Percentiles rank a stretch among this genome's conserved stretches.
These are phyloP conservation scores for Limonium bicolor DNA, from an alignment of 148 eudicot species.

Conservation along the genomic window DNA sequence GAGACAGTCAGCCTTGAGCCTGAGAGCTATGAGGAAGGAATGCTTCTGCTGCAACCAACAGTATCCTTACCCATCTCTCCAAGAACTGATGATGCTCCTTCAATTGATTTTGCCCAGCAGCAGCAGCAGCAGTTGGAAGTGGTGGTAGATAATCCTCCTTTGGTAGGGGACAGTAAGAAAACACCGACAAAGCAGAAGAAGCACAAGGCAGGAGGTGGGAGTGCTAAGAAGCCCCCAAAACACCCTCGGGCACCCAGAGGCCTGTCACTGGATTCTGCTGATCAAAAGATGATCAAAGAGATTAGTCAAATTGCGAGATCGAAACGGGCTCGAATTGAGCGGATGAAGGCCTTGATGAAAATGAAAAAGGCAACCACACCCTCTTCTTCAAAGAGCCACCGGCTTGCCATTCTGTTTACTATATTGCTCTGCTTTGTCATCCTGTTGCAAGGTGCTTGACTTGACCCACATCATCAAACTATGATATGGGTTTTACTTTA, in stretches of 20 bases:
- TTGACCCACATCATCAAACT: background rate
- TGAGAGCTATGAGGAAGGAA: conserved; percentile 10
- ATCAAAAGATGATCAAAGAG: conserved; percentile 78
- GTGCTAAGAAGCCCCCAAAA: conserved; percentile 68
- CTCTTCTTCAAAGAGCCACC: conserved; percentile 36
- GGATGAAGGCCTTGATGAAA: conserved; percentile 82
- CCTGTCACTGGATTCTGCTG: conserved; percentile 64
- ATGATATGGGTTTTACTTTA: background rate
- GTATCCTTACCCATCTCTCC: too few relatives aligned
- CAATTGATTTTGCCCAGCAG: too few relatives aligned
- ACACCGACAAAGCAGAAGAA: conserved; percentile 21
- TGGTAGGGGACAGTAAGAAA: conserved; percentile 13
- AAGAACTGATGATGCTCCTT: too few relatives aligned
- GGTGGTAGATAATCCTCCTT: conserved; percentile 16
- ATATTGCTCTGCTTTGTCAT: conserved; percentile 54
- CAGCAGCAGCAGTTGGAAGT: conserved; percentile 14
- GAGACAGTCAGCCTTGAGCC: conserved; percentile 3
- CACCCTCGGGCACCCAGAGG: conserved; percentile 81
- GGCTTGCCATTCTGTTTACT: conserved; percentile 48
- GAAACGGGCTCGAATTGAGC: conserved; percentile 59
- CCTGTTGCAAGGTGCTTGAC: conserved; percentile 55
- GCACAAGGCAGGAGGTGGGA: conserved; percentile 39
- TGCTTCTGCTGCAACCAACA: too few relatives aligned
- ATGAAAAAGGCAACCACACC: conserved; percentile 46
- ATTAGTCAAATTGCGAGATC: conserved; percentile 54